These are phyloP conservation scores for Aspergillus clavatus DNA, from an alignment of 2,329 filamentous ascomycete genomes.

Conservation along the genomic window DNA sequence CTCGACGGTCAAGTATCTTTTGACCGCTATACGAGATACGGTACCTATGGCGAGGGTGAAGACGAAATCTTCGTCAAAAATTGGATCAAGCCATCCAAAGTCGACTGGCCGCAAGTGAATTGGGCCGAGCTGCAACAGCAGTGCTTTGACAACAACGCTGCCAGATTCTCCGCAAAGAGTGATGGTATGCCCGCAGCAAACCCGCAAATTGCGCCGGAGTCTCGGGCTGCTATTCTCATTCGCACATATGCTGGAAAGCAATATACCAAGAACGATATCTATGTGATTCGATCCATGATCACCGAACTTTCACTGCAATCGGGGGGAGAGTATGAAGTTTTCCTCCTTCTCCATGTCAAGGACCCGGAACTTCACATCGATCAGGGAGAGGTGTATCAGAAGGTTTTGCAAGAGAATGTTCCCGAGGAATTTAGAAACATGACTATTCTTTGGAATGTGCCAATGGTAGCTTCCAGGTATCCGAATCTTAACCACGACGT, in stretches of 20 bases:
- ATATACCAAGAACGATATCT: conserved; percentile 76
- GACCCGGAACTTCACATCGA: conserved; percentile 71
- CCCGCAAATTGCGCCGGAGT: conserved; percentile 30
- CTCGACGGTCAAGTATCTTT: conserved; percentile 61
- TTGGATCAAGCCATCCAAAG: conserved; percentile 18
- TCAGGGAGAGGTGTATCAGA: conserved; percentile 62
- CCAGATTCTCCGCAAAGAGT: conserved; percentile 49
- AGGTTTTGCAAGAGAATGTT: conserved; percentile 58
- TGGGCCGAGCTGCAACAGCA: conserved; percentile 67
- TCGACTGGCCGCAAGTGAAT: conserved; percentile 56
- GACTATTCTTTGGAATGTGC: conserved; percentile 68
- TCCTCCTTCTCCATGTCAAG: conserved; percentile 80
- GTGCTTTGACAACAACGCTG: conserved; percentile 61
- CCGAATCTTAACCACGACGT: conserved; percentile 47
- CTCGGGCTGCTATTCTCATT: conserved; percentile 72
- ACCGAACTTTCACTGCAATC: conserved; percentile 74
- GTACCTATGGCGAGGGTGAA: conserved; percentile 44
- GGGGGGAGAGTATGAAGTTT: conserved; percentile 80
- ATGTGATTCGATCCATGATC: conserved; percentile 77
- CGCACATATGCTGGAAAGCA: conserved; percentile 75
- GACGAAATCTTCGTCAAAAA: conserved; percentile 15
- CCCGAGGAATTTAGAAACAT: conserved; percentile 67
- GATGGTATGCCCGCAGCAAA: background rate
- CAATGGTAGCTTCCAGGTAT: conserved; percentile 46
- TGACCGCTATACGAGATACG: conserved; percentile 63